phyloP scores from a whole-genome alignment of 495 filamentous ascomycete genomes.

The Talaromyces liani region DNA sequence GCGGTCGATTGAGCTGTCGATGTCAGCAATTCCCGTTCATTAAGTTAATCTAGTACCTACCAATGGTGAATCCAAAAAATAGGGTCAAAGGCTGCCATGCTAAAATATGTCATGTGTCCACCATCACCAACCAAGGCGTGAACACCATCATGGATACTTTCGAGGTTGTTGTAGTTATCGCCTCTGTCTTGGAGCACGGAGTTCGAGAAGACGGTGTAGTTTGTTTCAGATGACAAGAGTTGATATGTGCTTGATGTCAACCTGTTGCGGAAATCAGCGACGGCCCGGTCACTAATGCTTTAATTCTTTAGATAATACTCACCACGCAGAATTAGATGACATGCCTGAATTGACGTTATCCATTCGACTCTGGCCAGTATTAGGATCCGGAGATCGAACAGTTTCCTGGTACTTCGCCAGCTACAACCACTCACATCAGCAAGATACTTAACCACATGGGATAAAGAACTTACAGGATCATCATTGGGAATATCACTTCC shows the following conservation, averaged over 20 bases:
- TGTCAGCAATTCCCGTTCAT: neutral
- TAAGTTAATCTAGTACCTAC: conserved; percentile 9
- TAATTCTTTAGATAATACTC: neutral
- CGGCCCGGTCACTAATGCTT: neutral
- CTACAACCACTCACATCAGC: neutral
- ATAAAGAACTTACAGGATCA: conserved; percentile 6
- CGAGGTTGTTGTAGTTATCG: conserved; percentile 24
- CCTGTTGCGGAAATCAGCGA: neutral
- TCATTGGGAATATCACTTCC: conserved; percentile 15
- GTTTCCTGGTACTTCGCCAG: conserved; percentile 7
- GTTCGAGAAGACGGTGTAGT: conserved; percentile 26
- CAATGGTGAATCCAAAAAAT: conserved; percentile 35
- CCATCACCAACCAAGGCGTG: conserved; percentile 30
- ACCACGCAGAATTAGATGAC: conserved; percentile 11
- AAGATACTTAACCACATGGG: neutral
- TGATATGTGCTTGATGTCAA: conserved; percentile 13
- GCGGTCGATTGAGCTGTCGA: conserved; percentile 32
- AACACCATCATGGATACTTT: conserved; percentile 33
- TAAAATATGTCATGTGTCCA: conserved; percentile 35
- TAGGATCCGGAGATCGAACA: conserved; percentile 9
- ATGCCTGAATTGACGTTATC: conserved; percentile 9
- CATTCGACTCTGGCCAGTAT: conserved; percentile 10
- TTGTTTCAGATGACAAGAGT: conserved; percentile 5
- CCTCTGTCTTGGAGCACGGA: conserved; percentile 15
- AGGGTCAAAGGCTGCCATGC: conserved; percentile 34